These are phyloP conservation scores for Neurospora cerealis DNA, from an alignment of 495 filamentous ascomycete genomes.

Conservation along the genomic window DNA sequence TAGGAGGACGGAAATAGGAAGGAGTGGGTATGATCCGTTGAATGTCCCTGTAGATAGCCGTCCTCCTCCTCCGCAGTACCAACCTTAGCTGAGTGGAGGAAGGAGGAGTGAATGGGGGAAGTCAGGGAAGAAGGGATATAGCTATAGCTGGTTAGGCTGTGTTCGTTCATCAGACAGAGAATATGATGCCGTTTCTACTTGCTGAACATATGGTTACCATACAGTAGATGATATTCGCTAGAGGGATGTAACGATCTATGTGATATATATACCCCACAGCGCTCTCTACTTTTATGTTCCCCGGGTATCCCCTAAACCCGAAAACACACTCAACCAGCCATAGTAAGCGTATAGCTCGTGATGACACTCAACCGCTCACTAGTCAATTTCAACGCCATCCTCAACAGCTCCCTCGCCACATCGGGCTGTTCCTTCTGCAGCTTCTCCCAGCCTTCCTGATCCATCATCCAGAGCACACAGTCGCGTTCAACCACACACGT, in stretches of 20 bases:
- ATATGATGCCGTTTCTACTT: not conserved
- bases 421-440: conserved; percentile 61
- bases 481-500: conserved; percentile 76
- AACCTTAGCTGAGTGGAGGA: not conserved
- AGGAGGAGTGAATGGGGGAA: not conserved
- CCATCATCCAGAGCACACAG: conserved; percentile 74
- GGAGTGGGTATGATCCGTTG: not conserved
- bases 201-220: not conserved
- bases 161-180: not conserved
- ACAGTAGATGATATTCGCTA: not conserved
- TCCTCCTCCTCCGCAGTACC: not conserved
- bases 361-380: conserved; percentile 86
- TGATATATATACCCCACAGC: not conserved
- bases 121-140: not conserved
- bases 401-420: conserved; percentile 73
- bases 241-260: not conserved
- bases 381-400: conserved; percentile 75
- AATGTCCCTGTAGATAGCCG: not conserved
- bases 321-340: conserved; percentile 19
- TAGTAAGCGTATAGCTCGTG: conserved; percentile 44
- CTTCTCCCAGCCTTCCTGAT: conserved; percentile 54
- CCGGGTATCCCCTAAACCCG: not conserved
- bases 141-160: not conserved
- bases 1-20: not conserved
- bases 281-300: not conserved